Base-by-base conservation (phyloP, 768 basidiomycete genomes). In the Lentinula lateritia region DNA sequence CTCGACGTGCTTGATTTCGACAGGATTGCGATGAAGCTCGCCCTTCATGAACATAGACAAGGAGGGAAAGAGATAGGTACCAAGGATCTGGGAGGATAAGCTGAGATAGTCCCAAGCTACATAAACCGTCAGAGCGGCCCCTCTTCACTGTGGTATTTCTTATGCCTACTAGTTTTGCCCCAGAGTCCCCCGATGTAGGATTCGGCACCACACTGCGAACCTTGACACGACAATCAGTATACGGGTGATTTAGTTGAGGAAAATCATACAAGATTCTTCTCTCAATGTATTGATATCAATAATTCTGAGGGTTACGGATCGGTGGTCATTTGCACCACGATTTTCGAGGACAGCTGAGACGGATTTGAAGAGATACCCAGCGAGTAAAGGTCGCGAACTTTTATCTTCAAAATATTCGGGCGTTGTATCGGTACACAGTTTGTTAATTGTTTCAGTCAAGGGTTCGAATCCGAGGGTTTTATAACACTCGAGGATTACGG, bases 401-500 rank as follows among this genome's bases (percentile, higher is more conserved):
- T 16, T 23, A 38, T 59, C 58, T 48, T 59, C 48, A 36, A 59
- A 41, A 50, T 36, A 59, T 12, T 59, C 58, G 50, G 43, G 34
- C 12, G 43, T 46, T 18, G 43, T 50, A 8, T 18, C n/a, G 10
- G 43, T 15, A 36, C 45, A 48, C 32, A 46, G 32, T 48, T n/a
- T 16, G 18, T 59, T 50, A 2, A 59, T 59, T 13, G 45, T 34
- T 34, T 59, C 58, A 23, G 38, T 50, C 16, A 59, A 36, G 13
- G 58, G 58, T 38, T 59, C 58, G 13, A 59, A 50, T 15, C 58
- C 58, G 6, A 59, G 43, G 7, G 20, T 59, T 53, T 23, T 15
- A 18, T 52, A 55, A 35, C 50, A 63, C 36, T 63, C 50, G 13
- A 63, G 62, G 16, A 63, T 53, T 4, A 58, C 39, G 28, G 45